Percentiles rank a stretch among this genome's conserved stretches.
Conservation (phyloP, 164 flowering plant species). For the Kalanchoe fedtschenkoi region DNA sequence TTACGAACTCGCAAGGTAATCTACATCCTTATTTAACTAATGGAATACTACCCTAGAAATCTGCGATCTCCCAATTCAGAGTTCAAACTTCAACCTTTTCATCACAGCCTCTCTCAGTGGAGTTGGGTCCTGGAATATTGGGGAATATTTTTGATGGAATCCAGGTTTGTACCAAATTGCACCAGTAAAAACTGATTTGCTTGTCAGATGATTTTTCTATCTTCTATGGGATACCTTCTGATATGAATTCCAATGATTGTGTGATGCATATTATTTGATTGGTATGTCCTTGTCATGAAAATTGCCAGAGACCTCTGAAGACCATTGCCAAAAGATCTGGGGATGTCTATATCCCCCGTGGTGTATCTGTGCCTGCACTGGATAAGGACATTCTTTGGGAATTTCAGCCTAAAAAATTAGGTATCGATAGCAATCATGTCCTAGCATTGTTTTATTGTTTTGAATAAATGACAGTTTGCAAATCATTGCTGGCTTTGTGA, state of each 20-base stretch:
- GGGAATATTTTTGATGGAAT: conserved; percentile 99
- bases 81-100: conserved; percentile 2
- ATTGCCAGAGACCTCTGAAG: conserved; percentile 95
- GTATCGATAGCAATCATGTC: conserved; percentile 22
- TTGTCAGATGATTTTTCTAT: background rate
- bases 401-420: conserved; percentile 82
- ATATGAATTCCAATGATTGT: background rate
- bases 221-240: too few relatives aligned
- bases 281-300: conserved; percentile 2
- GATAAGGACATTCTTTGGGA: conserved; percentile 97
- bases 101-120: conserved; percentile 93
- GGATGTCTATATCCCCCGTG: conserved; percentile 99
- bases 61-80: background rate
- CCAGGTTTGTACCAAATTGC: conserved; percentile 47
- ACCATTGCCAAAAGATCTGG: conserved; percentile 90
- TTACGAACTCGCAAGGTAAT: conserved; percentile 83
- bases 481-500: background rate
- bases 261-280: background rate
- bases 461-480: background rate
- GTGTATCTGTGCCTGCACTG: conserved; percentile 95
- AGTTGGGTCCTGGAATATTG: conserved; percentile 95
- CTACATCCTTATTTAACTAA: background rate
- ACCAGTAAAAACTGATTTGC: background rate
- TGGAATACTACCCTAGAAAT: background rate
- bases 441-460: background rate